Conservation (phyloP, 2,329 filamentous ascomycete species). For the Beauveria bassiana region DNA sequence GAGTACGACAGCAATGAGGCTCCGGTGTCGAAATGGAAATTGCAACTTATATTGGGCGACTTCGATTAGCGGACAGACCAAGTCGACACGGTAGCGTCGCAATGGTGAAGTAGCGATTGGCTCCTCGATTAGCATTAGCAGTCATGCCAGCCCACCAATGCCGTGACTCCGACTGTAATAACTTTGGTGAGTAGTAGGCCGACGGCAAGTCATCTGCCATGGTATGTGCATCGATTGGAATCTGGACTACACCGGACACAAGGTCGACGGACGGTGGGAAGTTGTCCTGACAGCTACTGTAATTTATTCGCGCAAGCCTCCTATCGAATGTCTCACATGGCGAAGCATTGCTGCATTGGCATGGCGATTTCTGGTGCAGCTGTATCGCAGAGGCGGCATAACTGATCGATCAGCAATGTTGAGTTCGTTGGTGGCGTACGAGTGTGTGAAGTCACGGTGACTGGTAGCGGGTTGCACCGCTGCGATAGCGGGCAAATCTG, state of each 20-base stretch:
- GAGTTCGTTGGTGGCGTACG: not conserved
- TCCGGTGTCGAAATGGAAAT: not conserved
- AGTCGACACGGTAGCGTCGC: not conserved
- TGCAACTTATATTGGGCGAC: not conserved
- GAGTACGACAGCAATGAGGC: not conserved
- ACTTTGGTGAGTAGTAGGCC: not conserved
- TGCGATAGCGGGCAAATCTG: not conserved
- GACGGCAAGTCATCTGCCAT: not conserved
- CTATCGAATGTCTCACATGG: not conserved
- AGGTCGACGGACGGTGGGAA: not conserved
- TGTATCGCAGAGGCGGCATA: not conserved
- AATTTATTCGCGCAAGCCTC: not conserved
- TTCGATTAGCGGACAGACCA: not conserved
- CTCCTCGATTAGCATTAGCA: not conserved
- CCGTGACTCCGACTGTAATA: not conserved
- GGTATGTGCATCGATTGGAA: not conserved
- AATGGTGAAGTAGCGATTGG: not conserved
- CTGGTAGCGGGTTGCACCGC: not conserved
- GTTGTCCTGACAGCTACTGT: not conserved
- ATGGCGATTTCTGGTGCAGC: not conserved
- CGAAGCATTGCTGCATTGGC: not conserved
- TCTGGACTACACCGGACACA: too few species aligned
- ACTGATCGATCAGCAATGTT: not conserved
- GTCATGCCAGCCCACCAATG: not conserved
- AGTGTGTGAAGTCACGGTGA: not conserved